Percentiles rank a stretch among this genome's conserved stretches.
Conservation (phyloP, 768 basidiomycete genomes). For the Zangia roseola region DNA sequence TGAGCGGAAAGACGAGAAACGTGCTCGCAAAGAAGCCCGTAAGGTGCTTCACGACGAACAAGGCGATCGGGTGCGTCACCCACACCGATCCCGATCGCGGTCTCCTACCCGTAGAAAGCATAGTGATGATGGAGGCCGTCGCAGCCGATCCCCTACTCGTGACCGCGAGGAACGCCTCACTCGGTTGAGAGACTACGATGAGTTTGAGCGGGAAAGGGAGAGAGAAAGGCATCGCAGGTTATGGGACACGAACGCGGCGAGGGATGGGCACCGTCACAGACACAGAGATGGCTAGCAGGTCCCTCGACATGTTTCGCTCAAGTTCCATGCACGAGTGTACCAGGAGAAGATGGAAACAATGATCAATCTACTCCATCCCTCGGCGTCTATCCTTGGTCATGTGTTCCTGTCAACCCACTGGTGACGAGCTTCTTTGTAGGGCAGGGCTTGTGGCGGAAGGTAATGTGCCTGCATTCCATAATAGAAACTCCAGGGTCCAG, state of each 20-base stretch:
- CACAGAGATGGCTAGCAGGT: constrained; percentile 19
- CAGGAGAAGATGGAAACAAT: constrained; percentile 1
- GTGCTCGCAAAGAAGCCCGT: constrained; percentile 52
- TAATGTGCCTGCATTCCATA: constrained; percentile 15
- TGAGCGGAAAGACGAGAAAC: constrained; percentile 59
- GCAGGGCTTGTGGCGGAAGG: constrained; percentile 16
- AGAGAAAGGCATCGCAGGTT: constrained; percentile 47
- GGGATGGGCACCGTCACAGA: constrained; percentile 34
- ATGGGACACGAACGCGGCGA: constrained; percentile 49
- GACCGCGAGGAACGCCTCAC: constrained; percentile 17
- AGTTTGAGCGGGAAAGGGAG: constrained; percentile 26
- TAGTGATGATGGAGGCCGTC: constrained; percentile 20
- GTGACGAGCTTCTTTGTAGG: constrained; percentile 18
- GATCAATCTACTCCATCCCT: neutral
- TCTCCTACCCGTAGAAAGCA: constrained; percentile 30
- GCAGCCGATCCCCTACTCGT: constrained; percentile 32
- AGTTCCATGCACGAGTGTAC: constrained; percentile 5
- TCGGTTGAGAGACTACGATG: constrained; percentile 27
- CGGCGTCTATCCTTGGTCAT: constrained; percentile 6
- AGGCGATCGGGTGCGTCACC: constrained; percentile 24
- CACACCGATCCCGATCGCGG: constrained; percentile 35
- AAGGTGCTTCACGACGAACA: constrained; percentile 36
- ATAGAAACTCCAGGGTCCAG: no score
- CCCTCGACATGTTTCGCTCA: constrained; percentile 5
- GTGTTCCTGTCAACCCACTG: constrained; percentile 9